Conservation (phyloP, 2,329 filamentous ascomycete species). For the Sporothrix brunneoviolacea region DNA sequence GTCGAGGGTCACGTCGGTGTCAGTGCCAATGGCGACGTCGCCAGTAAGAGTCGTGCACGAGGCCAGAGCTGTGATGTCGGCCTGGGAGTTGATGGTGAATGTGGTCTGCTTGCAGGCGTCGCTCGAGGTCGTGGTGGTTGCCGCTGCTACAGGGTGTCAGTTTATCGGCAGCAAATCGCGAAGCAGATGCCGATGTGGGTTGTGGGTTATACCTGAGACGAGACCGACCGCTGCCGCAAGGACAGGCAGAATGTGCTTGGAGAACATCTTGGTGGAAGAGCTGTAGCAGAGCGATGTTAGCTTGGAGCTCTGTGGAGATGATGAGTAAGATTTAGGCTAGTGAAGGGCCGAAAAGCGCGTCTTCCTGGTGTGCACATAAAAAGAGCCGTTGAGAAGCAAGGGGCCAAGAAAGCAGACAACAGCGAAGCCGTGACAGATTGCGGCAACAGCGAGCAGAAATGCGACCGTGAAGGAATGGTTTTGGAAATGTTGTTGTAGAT, state of each 20-base stretch:
- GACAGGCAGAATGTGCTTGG: conserved; percentile 36
- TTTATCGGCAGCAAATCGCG: too few species aligned
- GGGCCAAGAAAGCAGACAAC: too few species aligned
- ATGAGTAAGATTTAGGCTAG: not conserved
- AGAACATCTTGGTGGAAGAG: conserved; percentile 34
- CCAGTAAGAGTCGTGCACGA: conserved; percentile 64
- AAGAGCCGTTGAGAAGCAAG: too few species aligned
- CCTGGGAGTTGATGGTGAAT: conserved; percentile 55
- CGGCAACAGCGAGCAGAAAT: too few species aligned
- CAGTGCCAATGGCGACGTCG: conserved; percentile 56
- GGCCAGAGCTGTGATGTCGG: conserved; percentile 53
- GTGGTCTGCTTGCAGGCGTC: conserved; percentile 28
- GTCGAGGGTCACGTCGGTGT: conserved; percentile 49
- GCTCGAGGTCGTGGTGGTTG: too few species aligned
- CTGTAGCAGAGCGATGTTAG: conserved; percentile 13
- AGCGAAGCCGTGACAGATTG: too few species aligned
- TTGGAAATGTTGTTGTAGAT: too few species aligned
- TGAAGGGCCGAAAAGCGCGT: not conserved
- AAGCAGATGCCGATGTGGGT: too few species aligned
- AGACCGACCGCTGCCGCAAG: conserved; percentile 34
- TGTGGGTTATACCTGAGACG: conserved; percentile 33
- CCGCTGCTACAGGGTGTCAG: conserved; percentile 18
- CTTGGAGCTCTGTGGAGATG: not conserved
- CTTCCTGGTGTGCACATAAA: not conserved
- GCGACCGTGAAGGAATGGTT: too few species aligned